Conservation (phyloP, 768 basidiomycete species). For the Pholiota molesta region DNA sequence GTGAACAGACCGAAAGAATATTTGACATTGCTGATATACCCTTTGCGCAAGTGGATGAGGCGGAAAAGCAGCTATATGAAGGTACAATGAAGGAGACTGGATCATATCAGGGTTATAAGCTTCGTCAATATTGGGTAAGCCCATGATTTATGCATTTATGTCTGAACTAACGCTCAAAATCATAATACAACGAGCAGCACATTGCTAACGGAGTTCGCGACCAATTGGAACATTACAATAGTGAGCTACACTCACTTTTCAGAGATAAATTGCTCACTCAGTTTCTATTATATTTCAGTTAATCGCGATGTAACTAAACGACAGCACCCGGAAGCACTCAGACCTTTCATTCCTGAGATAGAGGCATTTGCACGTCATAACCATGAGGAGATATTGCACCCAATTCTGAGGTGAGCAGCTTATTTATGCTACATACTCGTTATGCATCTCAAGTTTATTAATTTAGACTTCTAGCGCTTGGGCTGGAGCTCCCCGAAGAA, state of each 20-base stretch:
- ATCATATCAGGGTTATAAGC: conserved; percentile 60
- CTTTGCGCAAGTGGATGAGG: conserved; percentile 40
- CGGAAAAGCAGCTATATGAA: conserved; percentile 46
- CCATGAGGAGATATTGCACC: conserved; percentile 53
- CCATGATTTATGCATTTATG: too few relatives aligned
- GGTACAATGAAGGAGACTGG: conserved; percentile 42
- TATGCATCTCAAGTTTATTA: neutral
- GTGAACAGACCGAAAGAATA: conserved; percentile 42
- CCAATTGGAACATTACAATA: conserved; percentile 65
- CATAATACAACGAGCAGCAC: conserved; percentile 39
- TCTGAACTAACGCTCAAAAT: neutral
- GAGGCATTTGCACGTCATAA: conserved; percentile 53
- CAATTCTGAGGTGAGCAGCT: conserved; percentile 41
- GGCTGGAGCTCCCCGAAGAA: conserved; percentile 58
- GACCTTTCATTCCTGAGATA: conserved; percentile 57
- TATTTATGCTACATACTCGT: neutral
- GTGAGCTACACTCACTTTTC: conserved; percentile 33
- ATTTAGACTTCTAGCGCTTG: conserved; percentile 48
- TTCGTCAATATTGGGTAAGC: conserved; percentile 54
- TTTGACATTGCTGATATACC: conserved; percentile 54
- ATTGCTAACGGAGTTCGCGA: conserved; percentile 65
- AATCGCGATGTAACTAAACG: conserved; percentile 50
- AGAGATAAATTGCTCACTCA: neutral
- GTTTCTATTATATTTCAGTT: conserved; percentile 35
- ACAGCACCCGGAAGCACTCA: conserved; percentile 49